Evolutionary conservation across 805 yeast species (phyloP), one percentile per base, ranked within the genome.

Genomic region (Nakazawaea pomicola): DNA sequence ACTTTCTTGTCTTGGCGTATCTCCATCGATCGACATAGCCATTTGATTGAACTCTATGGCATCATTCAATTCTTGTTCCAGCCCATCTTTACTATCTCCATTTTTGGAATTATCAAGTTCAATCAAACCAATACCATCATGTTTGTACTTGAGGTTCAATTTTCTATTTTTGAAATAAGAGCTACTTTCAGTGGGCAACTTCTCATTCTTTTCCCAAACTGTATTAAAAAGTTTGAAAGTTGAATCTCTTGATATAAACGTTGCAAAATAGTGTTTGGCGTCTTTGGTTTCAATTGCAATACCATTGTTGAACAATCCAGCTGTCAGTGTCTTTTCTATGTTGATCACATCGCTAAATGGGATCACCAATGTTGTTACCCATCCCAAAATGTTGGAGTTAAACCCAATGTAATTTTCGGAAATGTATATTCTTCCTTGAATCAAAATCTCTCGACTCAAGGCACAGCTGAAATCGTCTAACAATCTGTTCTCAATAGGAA

Each of bases 401-500:
- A 93, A 93, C 55, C 96, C 87, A 4, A 91, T 55, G 53, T 82
- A 78, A 39, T 74, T 72, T 48, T 86, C 90, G 15, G 95, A 76
- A 7, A 93, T 71, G 56, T 86, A 93, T 20, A 93, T 52, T 38
- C 95, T 68, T 3, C 99, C 99, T 55, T 93, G 97, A 8, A 88
- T 63, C 24, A 91, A 66, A 36, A 89, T 86, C 48, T 91, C 98
- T 46, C 88, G 69, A 48, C 90, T 83, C 41, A 91, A 63, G 0
- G 97, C 96, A 67, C 98, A 93, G 20, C 87, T 77, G 53, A 83
- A 90, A 52, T 89, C 97, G 53, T 88, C 96, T 27, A 91, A 57
- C 12, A 91, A 63, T 38, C 82, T 66, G 53, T 91, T 97, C 34
- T 77, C 72, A 18, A 64, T 62, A 2, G 90, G 84, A 2, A 88